Percentiles rank a stretch among this genome's conserved stretches.
Evolutionary conservation across 805 yeast species (phyloP).

Genomic region (Ogataea zsoltii): DNA sequence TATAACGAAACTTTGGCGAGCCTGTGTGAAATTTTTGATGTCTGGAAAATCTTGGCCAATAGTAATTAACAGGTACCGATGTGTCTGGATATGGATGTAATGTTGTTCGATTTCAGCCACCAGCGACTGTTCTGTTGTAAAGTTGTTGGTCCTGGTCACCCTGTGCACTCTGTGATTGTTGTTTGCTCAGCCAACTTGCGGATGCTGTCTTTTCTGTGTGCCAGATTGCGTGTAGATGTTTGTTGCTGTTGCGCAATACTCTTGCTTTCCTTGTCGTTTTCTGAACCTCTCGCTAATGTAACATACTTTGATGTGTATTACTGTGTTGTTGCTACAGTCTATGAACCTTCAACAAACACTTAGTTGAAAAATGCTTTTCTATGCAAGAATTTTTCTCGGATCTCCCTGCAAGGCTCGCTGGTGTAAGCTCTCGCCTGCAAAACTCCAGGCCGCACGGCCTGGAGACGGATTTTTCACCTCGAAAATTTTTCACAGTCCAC

Average conservation of each 20-base stretch:
- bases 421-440: background rate
- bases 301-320: slow-evolving; percentile 23
- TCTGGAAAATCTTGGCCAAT: too few species aligned
- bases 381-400: slow-evolving; percentile 3
- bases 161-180: too few species aligned
- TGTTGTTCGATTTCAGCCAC: too few species aligned
- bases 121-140: too few species aligned
- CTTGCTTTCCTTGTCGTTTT: slow-evolving; percentile 1
- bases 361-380: slow-evolving; percentile 6
- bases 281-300: background rate
- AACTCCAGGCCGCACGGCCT: slow-evolving; percentile 1
- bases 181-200: too few species aligned
- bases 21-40: background rate
- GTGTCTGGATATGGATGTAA: too few species aligned
- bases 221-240: background rate
- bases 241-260: background rate
- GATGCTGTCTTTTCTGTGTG: background rate
- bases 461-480: background rate
- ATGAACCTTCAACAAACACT: background rate
- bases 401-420: slow-evolving; percentile 4
- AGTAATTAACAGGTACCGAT: too few species aligned
- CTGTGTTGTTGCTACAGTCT: slow-evolving; percentile 10
- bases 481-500: slow-evolving; percentile 35
- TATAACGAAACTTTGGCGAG: background rate
- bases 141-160: too few species aligned